Conservation (phyloP, 2,329 filamentous ascomycete genomes). For the Calonectria pseudoreteaudii region DNA sequence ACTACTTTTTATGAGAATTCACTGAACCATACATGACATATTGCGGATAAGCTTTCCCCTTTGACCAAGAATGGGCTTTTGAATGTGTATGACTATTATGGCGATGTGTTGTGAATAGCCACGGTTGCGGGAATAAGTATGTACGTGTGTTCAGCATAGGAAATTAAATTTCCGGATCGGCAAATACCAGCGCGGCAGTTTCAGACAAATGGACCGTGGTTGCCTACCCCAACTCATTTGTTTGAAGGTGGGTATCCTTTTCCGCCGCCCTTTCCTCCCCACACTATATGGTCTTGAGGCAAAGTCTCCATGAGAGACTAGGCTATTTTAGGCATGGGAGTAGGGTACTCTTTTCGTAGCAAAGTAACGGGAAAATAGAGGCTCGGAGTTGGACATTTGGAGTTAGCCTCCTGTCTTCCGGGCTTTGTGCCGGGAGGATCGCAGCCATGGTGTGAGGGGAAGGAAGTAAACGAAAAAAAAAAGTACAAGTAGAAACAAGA, state of each 20-base stretch:
- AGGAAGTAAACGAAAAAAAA: background rate
- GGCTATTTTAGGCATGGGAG: constrained; percentile 7
- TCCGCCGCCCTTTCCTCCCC: constrained; percentile 14
- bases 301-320: constrained; percentile 8
- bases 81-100: background rate
- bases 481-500: constrained; percentile 7
- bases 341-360: background rate
- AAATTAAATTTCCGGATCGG: constrained; percentile 16
- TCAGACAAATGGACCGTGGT: background rate
- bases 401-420: constrained; percentile 24
- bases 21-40: background rate
- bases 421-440: background rate
- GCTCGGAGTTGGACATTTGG: background rate
- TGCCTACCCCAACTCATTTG: background rate
- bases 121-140: background rate
- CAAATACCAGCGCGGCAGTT: background rate
- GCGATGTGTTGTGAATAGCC: background rate
- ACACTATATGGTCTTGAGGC: constrained; percentile 17
- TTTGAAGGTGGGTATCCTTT: constrained; percentile 22
- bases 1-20: background rate
- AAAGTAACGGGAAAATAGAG: background rate
- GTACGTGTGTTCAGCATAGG: background rate
- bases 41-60: background rate
- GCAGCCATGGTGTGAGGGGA: constrained; percentile 2
- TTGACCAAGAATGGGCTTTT: background rate